Percentiles rank a stretch among this genome's conserved stretches.
Evolutionary conservation across 768 basidiomycete species (phyloP).

Genomic region (Suillus clintonianus): DNA sequence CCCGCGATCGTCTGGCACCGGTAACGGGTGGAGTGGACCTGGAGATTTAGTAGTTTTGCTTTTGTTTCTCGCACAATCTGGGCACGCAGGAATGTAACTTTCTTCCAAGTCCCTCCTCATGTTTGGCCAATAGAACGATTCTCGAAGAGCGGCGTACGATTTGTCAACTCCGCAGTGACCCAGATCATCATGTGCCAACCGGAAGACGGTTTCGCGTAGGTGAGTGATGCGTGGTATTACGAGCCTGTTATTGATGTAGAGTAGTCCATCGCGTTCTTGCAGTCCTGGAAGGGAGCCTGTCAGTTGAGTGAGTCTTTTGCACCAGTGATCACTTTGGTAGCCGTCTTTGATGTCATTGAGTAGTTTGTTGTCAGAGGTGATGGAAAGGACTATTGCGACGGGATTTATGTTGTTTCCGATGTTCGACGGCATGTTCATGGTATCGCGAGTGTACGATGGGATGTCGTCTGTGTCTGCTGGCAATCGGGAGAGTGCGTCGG

Average conservation of each 20-base stretch:
- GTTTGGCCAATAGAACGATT: not conserved
- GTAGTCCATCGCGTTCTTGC: conserved; percentile 21
- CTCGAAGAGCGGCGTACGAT: accelerated
- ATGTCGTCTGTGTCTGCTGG: not conserved
- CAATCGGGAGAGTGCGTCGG: not conserved
- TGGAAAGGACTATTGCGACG: accelerated
- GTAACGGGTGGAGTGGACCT: conserved; percentile 17
- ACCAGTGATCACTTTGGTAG: conserved; percentile 9
- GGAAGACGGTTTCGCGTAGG: conserved; percentile 14
- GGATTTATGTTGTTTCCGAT: accelerated
- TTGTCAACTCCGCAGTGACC: not conserved
- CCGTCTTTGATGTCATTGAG: not conserved
- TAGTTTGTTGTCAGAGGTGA: not conserved
- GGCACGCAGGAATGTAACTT: conserved; percentile 22
- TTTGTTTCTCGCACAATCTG: conserved; percentile 27
- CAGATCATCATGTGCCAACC: conserved; percentile 3
- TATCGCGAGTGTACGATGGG: accelerated
- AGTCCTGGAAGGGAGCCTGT: conserved; percentile 6
- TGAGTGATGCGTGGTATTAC: conserved; percentile 9
- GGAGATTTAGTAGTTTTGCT: conserved; percentile 10
- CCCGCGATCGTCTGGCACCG: conserved; percentile 20
- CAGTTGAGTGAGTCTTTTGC: not conserved
- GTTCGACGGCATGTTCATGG: accelerated
- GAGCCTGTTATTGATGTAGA: conserved; percentile 28
- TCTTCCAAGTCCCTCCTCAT: not conserved